Percentiles rank a stretch among this genome's conserved stretches.
Evolutionary conservation across 2,329 filamentous ascomycete species (phyloP).

Genomic region (Neurospora sp.): DNA sequence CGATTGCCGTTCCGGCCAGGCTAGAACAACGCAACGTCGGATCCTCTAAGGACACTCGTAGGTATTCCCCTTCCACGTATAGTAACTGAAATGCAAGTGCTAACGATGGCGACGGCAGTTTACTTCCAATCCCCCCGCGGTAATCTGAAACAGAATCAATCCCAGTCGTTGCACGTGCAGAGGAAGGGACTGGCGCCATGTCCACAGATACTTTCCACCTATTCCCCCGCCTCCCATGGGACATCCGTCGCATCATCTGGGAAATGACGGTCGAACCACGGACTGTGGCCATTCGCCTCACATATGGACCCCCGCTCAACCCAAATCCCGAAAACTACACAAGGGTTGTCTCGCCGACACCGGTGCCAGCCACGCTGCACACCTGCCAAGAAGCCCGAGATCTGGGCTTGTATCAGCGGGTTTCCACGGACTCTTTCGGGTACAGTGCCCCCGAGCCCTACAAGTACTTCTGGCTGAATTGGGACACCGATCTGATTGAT

Average conservation of each 20-base stretch:
- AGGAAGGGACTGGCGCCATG: not conserved
- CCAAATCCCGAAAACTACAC: not conserved
- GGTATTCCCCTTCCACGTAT: too few species aligned
- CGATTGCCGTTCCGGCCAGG: too few species aligned
- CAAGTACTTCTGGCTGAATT: conserved; percentile 3
- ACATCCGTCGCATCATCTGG: not conserved
- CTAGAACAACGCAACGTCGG: too few species aligned
- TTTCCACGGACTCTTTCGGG: not conserved
- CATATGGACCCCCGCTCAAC: not conserved
- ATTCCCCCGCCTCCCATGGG: not conserved
- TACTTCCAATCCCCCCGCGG: too few species aligned
- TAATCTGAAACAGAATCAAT: too few species aligned
- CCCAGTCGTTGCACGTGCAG: too few species aligned
- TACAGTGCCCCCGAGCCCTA: not conserved
- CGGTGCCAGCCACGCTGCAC: conserved; percentile 2
- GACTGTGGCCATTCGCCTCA: not conserved
- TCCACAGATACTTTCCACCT: not conserved
- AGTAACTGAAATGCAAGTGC: too few species aligned
- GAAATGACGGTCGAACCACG: not conserved
- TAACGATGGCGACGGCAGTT: too few species aligned
- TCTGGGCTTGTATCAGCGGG: not conserved
- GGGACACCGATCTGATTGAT: conserved; percentile 1
- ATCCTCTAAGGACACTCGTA: too few species aligned
- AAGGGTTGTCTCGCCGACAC: not conserved
- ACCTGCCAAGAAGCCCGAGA: conserved; percentile 3